Conservation (phyloP, 306 rosid genomes). For the Sicyos baderoa region DNA sequence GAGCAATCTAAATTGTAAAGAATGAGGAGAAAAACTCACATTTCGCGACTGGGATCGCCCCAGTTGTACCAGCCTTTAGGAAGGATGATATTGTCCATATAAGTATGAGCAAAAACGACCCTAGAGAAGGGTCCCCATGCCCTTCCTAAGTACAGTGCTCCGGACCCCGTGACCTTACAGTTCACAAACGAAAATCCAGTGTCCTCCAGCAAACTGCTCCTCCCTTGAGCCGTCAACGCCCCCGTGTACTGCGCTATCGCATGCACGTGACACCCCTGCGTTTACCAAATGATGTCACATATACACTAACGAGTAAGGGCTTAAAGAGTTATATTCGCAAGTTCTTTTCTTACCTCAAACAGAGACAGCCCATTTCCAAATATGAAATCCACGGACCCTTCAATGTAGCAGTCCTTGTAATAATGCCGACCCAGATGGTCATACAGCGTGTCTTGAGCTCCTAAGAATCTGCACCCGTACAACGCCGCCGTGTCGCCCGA, state of each 20-base stretch:
- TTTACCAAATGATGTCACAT: no score
- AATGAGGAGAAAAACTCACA: slow-evolving; percentile 27
- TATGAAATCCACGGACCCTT: slow-evolving; percentile 98
- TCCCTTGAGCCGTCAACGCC: slow-evolving; percentile 88
- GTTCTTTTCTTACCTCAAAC: slow-evolving; percentile 47
- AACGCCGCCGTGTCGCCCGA: slow-evolving; percentile 88
- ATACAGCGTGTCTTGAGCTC: slow-evolving; percentile 90
- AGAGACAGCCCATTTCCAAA: slow-evolving; percentile 86
- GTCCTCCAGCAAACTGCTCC: slow-evolving; percentile 67
- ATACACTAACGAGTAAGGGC: no score
- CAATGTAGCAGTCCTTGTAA: slow-evolving; percentile 86
- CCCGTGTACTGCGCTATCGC: slow-evolving; percentile 73
- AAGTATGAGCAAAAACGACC: slow-evolving; percentile 76
- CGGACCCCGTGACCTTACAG: slow-evolving; percentile 97
- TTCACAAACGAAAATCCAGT: slow-evolving; percentile 92
- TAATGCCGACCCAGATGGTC: slow-evolving; percentile 90
- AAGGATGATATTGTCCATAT: slow-evolving; percentile 92
- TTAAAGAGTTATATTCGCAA: no score
- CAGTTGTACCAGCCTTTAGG: slow-evolving; percentile 98
- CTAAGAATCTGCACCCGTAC: slow-evolving; percentile 66
- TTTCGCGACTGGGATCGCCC: slow-evolving; percentile 93
- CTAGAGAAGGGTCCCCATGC: slow-evolving; percentile 99
- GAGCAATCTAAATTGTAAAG: no score
- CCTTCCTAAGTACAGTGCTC: slow-evolving; percentile 90
- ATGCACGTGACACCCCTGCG: slow-evolving; percentile 95